A percentile compares a stretch with the other conserved stretches of the same genome.
Evolutionary conservation across 73 alveolate genomes (phyloP).

Genomic region (Stentor coeruleus): DNA sequence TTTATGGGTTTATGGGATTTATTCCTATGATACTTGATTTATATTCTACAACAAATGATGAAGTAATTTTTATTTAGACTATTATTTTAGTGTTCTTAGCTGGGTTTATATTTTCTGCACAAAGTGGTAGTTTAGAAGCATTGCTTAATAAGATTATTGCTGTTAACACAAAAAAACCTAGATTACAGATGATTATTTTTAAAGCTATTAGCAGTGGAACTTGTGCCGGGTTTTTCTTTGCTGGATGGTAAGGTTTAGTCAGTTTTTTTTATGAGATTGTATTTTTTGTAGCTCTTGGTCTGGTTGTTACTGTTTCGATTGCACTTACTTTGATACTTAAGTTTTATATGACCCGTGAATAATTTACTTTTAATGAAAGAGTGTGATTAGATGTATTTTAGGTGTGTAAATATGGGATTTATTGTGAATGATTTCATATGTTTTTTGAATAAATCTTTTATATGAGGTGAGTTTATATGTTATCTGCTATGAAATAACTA

Average conservation of each 20-base stretch:
- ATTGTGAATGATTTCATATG: no score
- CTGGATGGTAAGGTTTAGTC: neutral
- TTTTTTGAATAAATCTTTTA: no score
- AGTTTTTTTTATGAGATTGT: neutral
- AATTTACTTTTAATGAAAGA: no score
- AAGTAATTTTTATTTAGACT: neutral
- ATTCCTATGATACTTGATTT: neutral
- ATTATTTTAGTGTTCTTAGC: no score
- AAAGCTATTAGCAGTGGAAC: neutral
- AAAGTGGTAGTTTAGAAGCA: neutral
- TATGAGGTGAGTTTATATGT: no score
- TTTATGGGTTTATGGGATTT: neutral
- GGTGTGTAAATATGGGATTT: no score
- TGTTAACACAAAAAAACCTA: neutral
- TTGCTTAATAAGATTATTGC: neutral
- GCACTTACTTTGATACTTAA: neutral
- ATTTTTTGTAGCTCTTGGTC: neutral
- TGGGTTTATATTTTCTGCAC: neutral
- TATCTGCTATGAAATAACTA: no score
- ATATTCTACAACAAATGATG: neutral
- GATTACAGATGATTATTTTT: neutral
- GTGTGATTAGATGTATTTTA: no score
- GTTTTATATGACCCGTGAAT: no score
- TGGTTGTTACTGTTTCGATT: neutral
- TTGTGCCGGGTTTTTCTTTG: neutral